A percentile compares a stretch with the other conserved stretches of the same genome.
Conservation (phyloP, 2,329 filamentous ascomycete genomes). For the Exserohilum rostratum region DNA sequence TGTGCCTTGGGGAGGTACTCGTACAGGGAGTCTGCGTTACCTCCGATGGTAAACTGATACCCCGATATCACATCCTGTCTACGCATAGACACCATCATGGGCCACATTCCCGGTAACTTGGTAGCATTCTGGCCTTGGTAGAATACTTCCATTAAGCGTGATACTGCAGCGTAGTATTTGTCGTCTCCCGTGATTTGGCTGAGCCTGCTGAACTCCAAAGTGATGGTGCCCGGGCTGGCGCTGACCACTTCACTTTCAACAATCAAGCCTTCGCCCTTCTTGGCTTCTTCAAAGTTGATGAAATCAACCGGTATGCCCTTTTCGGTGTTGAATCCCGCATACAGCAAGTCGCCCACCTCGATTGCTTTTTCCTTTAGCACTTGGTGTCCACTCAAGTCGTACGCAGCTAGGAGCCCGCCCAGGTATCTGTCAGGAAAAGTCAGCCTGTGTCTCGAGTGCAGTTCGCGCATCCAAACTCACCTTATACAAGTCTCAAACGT, state of each 20-base stretch:
- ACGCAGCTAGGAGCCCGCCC: slow-evolving; percentile 46
- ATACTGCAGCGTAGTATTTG: slow-evolving; percentile 48
- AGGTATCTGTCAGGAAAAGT: slow-evolving; percentile 22
- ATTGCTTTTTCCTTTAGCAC: slow-evolving; percentile 45
- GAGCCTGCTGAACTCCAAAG: slow-evolving; percentile 48
- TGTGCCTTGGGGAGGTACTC: slow-evolving; percentile 48
- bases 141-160: slow-evolving; percentile 40
- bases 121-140: slow-evolving; percentile 40
- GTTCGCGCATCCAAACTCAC: slow-evolving; percentile 8
- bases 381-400: slow-evolving; percentile 45
- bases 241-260: slow-evolving; percentile 52
- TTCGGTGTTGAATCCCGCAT: slow-evolving; percentile 55
- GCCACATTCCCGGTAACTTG: slow-evolving; percentile 46
- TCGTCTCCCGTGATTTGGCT: slow-evolving; percentile 45
- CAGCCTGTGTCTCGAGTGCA: neutral
- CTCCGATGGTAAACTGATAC: slow-evolving; percentile 45
- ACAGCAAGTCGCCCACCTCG: slow-evolving; percentile 51
- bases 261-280: slow-evolving; percentile 34
- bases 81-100: slow-evolving; percentile 47
- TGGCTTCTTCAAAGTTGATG: slow-evolving; percentile 49
- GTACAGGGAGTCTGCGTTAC: slow-evolving; percentile 47
- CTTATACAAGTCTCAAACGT: slow-evolving; percentile 59
- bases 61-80: slow-evolving; percentile 36
- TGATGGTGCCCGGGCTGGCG: slow-evolving; percentile 55
- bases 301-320: slow-evolving; percentile 54